Percentiles rank a stretch among this genome's conserved stretches.
These are phyloP conservation scores for Entrophospora sp. DNA, from an alignment of 192 early-diverging fungal genomes.

Conservation along the genomic window DNA sequence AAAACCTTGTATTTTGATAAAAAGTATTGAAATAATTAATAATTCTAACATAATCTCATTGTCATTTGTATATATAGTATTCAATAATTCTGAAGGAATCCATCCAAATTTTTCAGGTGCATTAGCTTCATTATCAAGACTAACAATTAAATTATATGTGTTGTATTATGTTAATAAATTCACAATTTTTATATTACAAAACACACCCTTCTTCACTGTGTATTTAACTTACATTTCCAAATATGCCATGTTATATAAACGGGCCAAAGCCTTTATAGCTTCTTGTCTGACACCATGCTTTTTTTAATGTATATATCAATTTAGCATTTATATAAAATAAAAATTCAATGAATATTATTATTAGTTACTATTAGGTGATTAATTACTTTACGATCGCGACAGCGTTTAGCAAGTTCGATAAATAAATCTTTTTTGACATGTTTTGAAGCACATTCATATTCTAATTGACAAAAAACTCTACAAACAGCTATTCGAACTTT, in stretches of 20 bases:
- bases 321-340: not conserved
- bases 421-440: constrained; percentile 48
- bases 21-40: not conserved
- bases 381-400: constrained; percentile 75
- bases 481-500: constrained; percentile 73
- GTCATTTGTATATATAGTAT: constrained; percentile 80
- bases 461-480: constrained; percentile 55
- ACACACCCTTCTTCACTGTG: not conserved
- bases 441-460: constrained; percentile 45
- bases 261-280: constrained; percentile 62
- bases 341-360: no score
- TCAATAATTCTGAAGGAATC: constrained; percentile 75
- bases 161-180: not conserved
- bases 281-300: constrained; percentile 53
- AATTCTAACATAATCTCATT: constrained; percentile 54
- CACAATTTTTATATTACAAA: not conserved
- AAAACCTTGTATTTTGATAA: not conserved
- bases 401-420: constrained; percentile 57
- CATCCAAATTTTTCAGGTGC: constrained; percentile 60
- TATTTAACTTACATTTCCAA: constrained; percentile 50
- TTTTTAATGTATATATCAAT: not conserved
- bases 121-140: constrained; percentile 36
- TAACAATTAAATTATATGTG: not conserved
- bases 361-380: no score
- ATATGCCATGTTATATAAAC: constrained; percentile 64